phyloP scores from a whole-genome alignment of 1,139 yeast species.

The Magnusiomyces fungicola region DNA sequence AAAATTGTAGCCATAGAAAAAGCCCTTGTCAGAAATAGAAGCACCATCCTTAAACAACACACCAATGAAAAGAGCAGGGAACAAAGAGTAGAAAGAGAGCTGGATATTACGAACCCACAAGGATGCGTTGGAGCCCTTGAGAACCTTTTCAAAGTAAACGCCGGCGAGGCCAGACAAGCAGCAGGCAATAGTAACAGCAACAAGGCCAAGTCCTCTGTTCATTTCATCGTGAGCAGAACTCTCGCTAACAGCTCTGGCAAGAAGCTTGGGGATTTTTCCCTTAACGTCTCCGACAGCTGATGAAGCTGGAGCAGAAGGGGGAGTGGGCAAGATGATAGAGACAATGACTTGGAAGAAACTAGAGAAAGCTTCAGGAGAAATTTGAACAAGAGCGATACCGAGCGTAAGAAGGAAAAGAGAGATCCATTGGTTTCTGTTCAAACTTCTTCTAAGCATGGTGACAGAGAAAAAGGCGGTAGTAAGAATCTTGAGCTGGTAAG shows the following conservation, averaged over 20 bases:
- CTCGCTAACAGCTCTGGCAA: constrained; percentile 11
- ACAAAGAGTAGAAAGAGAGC: constrained; percentile 35
- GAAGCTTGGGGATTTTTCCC: background rate
- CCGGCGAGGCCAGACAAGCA: constrained; percentile 37
- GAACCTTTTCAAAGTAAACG: constrained; percentile 38
- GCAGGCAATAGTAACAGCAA: constrained; percentile 37
- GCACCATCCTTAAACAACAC: constrained; percentile 34
- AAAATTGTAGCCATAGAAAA: constrained; percentile 36
- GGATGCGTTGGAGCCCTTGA: constrained; percentile 33
- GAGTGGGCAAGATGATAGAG: constrained; percentile 3
- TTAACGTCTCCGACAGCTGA: constrained; percentile 1
- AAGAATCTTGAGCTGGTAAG: constrained; percentile 38
- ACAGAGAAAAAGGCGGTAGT: constrained; percentile 40
- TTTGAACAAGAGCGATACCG: constrained; percentile 38
- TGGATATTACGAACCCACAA: constrained; percentile 38
- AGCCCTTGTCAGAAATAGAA: constrained; percentile 32
- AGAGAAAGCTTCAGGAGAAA: constrained; percentile 29
- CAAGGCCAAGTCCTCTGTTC: constrained; percentile 30
- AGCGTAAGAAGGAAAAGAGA: constrained; percentile 33
- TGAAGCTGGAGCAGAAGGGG: constrained; percentile 1
- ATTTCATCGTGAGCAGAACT: constrained; percentile 18
- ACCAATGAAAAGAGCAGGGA: constrained; percentile 37
- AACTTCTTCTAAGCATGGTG: constrained; percentile 32
- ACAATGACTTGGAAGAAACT: constrained; percentile 18
- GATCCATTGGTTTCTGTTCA: constrained; percentile 32